Base-by-base conservation (phyloP, 768 basidiomycete species). In the Boletales sp. region DNA sequence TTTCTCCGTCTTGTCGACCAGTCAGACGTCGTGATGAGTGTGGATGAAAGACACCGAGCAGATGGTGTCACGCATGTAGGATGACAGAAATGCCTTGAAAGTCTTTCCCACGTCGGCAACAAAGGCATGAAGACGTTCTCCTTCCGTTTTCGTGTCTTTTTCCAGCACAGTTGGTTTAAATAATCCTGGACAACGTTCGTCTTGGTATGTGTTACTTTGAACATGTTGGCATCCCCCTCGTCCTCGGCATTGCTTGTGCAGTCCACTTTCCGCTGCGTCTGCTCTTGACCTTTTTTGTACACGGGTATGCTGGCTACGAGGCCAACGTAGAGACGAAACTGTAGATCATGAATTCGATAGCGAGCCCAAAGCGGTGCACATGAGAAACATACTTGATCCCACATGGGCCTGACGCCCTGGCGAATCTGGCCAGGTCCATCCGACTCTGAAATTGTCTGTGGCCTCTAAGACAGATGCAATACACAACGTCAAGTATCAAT, bases 81-180 rank as follows among this genome's bases (percentile, higher is more conserved):
- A 85, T 2, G 85, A 84, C 51, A 91, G 69, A 65, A 89, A 91
- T 13, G 87, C 72, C 51, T 74, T 81, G 56, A 84, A 68, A 33
- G 73, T 65, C n/a, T 63, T 65, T 52, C 81, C 84, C 8, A 87
- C 84, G 47, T 87, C 74, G 32, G 77, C 66, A 47, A 89, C 57
- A 62, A 91, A 91, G 2, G 67, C 58, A 4, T 70, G 59, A 50
- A 82, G 67, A 61, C 69, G 51, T 8, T 46, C 46, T 12, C 47
- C 45, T 40, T 60, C 57, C n/a, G 44, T 17, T 5, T 48, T 53
- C 7, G 53, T 52, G 15, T 42, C 21, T 18, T 59, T 56, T 7
- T 63, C 65, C 11, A 57, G 61, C 0, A 63, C 44, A 8, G 13
- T 55, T 40, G 65, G 63, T 39, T 69, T 63, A 69, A 45, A 13